Conservation (phyloP, 805 yeast species). For the Komagataella kurtzmanii region DNA sequence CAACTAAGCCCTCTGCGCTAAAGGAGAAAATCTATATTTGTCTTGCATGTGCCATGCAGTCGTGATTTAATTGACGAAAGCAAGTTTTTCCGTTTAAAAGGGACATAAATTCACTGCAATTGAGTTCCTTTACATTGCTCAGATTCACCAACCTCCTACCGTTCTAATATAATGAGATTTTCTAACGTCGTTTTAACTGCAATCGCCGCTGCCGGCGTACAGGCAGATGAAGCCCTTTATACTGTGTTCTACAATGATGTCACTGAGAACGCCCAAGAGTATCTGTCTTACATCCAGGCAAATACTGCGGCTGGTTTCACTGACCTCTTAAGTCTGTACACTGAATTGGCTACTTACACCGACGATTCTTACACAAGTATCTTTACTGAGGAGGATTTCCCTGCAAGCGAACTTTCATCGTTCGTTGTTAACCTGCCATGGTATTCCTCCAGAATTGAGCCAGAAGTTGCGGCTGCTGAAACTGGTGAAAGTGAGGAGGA, state of each 20-base stretch:
- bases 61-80: background rate
- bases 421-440: conserved; percentile 15
- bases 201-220: conserved; percentile 7
- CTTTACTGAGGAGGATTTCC: conserved; percentile 6
- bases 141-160: background rate
- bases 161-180: conserved; percentile 11
- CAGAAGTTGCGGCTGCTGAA: conserved; percentile 5
- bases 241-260: conserved; percentile 25
- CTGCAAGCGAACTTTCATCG: conserved; percentile 1
- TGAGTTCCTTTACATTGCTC: background rate
- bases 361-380: conserved; percentile 23
- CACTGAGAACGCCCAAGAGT: conserved; percentile 16
- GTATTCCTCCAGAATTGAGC: conserved; percentile 17
- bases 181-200: conserved; percentile 8
- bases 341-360: conserved; percentile 18
- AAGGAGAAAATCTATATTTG: background rate
- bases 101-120: background rate
- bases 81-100: background rate
- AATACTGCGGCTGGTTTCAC: conserved; percentile 14
- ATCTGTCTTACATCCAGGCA: conserved; percentile 18
- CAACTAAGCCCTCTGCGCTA: background rate
- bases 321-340: conserved; percentile 11
- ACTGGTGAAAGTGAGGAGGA: background rate
- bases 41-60: background rate
- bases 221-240: conserved; percentile 13